Conservation (phyloP, 768 basidiomycete genomes). For the Termitomyces sp. region DNA sequence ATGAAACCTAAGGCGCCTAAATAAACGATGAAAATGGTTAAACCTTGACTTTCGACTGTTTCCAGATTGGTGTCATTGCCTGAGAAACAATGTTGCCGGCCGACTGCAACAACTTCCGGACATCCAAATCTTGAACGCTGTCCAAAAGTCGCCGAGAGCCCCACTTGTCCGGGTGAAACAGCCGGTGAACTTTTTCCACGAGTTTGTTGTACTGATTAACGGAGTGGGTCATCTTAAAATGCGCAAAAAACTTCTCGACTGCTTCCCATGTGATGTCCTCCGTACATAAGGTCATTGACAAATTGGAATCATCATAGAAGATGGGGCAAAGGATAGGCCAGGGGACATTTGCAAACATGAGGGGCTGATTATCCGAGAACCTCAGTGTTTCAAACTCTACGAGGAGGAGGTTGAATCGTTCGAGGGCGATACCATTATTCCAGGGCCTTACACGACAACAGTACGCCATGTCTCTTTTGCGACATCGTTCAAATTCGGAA, state of each 20-base stretch:
- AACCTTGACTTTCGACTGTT: background rate
- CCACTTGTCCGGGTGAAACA: slow-evolving; percentile 13
- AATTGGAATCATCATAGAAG: background rate
- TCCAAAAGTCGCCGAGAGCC: slow-evolving; percentile 5
- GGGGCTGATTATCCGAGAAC: slow-evolving; percentile 18
- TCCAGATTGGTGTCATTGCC: slow-evolving; percentile 8
- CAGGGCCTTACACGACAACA: background rate
- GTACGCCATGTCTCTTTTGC: slow-evolving; percentile 3
- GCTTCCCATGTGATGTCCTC: slow-evolving; percentile 5
- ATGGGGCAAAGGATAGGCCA: slow-evolving; percentile 9
- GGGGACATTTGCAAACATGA: slow-evolving; percentile 14
- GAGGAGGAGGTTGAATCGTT: slow-evolving; percentile 5
- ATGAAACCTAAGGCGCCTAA: background rate
- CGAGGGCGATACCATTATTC: background rate
- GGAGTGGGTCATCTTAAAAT: background rate
- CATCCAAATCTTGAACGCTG: slow-evolving; percentile 1
- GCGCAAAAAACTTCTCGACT: slow-evolving; percentile 4
- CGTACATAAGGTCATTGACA: background rate
- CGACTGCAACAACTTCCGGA: background rate
- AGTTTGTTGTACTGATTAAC: background rate
- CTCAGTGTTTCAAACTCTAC: slow-evolving; percentile 11
- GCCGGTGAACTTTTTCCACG: background rate
- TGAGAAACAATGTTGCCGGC: slow-evolving; percentile 8
- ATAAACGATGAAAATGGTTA: background rate
- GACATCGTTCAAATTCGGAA: slow-evolving; percentile 6